A percentile compares a stretch with the other conserved stretches of the same genome.
These are phyloP conservation scores for Lobulomyces angularis DNA, from an alignment of 192 early-diverging fungal species.

Conservation along the genomic window DNA sequence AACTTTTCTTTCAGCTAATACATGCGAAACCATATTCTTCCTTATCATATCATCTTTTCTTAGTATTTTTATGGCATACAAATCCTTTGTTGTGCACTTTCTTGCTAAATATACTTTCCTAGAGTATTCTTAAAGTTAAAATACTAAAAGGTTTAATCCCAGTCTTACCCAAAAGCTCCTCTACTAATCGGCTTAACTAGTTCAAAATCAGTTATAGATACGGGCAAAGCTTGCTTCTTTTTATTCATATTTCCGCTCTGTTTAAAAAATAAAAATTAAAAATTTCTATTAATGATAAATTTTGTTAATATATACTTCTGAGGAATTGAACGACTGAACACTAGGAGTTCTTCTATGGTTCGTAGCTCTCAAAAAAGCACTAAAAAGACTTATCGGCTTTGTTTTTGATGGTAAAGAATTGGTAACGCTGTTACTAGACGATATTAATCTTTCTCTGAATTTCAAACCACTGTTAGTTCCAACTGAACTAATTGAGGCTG, in stretches of 20 bases:
- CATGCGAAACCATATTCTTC: conserved; percentile 93
- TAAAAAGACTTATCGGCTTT: too few relatives aligned
- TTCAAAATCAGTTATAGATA: conserved; percentile 85
- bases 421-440: too few relatives aligned
- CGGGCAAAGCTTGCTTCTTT: conserved; percentile 46
- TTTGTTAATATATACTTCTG: too few relatives aligned
- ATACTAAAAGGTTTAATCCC: conserved; percentile 4
- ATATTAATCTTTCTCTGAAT: too few relatives aligned
- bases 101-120: conserved; percentile 75
- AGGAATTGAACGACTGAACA: too few relatives aligned
- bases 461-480: too few relatives aligned
- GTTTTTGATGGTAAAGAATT: too few relatives aligned
- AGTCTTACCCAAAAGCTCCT: conserved; percentile 71
- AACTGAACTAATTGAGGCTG: too few relatives aligned
- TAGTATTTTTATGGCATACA: conserved; percentile 86
- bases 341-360: too few relatives aligned
- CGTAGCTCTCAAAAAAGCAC: too few relatives aligned
- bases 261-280: not conserved
- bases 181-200: conserved; percentile 88
- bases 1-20: conserved; percentile 75
- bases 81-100: conserved; percentile 73
- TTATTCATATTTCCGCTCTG: not conserved
- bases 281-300: not conserved
- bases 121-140: conserved; percentile 4
- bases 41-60: conserved; percentile 88